Conservation (phyloP, 257 asterid genomes). For the Knoxia roxburghii region DNA sequence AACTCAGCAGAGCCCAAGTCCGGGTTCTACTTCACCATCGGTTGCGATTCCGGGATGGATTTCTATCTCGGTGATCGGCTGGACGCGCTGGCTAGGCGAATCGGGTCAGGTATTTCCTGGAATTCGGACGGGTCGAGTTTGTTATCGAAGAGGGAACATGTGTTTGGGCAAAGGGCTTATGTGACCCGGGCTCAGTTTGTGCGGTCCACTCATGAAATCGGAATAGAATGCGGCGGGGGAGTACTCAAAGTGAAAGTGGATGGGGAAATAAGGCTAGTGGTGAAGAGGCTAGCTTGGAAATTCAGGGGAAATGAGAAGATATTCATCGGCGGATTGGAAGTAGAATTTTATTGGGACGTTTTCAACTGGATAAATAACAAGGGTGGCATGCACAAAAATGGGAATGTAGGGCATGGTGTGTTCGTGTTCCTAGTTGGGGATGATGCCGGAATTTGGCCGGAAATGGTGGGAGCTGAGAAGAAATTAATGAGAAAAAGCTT, state of each 20-base stretch:
- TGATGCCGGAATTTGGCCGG: constrained; percentile 39
- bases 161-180: constrained; percentile 30
- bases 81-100: constrained; percentile 15
- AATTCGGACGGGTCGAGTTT: constrained; percentile 15
- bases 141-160: constrained; percentile 31
- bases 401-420: constrained; percentile 24
- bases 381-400: constrained; percentile 11
- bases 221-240: constrained; percentile 32
- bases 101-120: constrained; percentile 13
- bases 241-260: constrained; percentile 33
- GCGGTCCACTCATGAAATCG: constrained; percentile 34
- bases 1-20: constrained; percentile 36
- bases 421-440: constrained; percentile 35
- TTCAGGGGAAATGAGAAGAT: constrained; percentile 37
- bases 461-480: constrained; percentile 36
- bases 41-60: constrained; percentile 23
- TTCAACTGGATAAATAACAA: constrained; percentile 32
- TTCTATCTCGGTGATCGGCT: constrained; percentile 29
- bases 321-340: constrained; percentile 27
- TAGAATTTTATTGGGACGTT: constrained; percentile 36
- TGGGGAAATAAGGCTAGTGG: constrained; percentile 23
- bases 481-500: constrained; percentile 33
- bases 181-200: constrained; percentile 21
- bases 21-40: constrained; percentile 25
- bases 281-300: constrained; percentile 35